These are phyloP conservation scores for Artemisia tridentata DNA, from an alignment of 129 eudicot genomes.

Conservation along the genomic window DNA sequence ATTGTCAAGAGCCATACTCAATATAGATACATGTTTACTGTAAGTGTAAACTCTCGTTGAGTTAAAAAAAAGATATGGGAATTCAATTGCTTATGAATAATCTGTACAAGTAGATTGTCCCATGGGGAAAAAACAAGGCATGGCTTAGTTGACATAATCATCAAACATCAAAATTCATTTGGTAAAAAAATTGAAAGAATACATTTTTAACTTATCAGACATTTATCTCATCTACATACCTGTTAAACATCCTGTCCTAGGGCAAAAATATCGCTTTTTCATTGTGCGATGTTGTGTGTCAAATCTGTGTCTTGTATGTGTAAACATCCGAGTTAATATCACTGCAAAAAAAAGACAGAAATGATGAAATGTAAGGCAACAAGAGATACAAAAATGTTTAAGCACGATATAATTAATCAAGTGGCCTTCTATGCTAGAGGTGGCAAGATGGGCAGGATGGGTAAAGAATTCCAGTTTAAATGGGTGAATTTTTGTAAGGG, in stretches of 20 bases:
- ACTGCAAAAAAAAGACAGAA: slow-evolving; percentile 22
- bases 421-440: not conserved
- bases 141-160: slow-evolving; percentile 26
- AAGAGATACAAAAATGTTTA: not conserved
- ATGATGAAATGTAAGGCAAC: not conserved
- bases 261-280: slow-evolving; percentile 3
- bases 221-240: slow-evolving; percentile 37
- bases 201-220: too few species aligned
- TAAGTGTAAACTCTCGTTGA: not conserved
- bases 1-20: slow-evolving; percentile 3
- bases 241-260: slow-evolving; percentile 27
- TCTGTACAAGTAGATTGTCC: slow-evolving; percentile 19
- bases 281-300: slow-evolving; percentile 14
- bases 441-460: not conserved
- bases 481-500: too few species aligned
- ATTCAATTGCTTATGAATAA: slow-evolving; percentile 20
- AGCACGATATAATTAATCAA: not conserved
- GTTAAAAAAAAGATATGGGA: not conserved
- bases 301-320: slow-evolving; percentile 26
- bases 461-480: not conserved
- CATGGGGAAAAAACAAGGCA: slow-evolving; percentile 17
- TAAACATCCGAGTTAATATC: slow-evolving; percentile 20
- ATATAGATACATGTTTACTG: not conserved
- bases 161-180: slow-evolving; percentile 28
- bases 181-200: slow-evolving; percentile 35